These are phyloP conservation scores for Pleurotus ostreatus DNA, from an alignment of 768 basidiomycete genomes.

Conservation along the genomic window DNA sequence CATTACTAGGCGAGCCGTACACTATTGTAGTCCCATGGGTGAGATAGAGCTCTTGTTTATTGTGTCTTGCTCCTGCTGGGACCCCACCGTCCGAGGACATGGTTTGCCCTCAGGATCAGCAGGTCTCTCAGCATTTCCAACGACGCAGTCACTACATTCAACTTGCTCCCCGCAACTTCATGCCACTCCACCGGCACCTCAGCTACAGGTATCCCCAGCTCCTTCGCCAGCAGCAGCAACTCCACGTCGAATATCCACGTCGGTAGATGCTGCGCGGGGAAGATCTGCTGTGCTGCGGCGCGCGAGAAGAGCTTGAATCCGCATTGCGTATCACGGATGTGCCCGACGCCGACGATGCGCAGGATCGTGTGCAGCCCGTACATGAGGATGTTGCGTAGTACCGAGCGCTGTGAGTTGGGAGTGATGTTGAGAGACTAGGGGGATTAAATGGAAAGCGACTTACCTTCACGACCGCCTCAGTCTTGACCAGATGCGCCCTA, in stretches of 20 bases:
- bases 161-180: conserved; percentile 90
- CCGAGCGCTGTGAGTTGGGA: conserved; percentile 58
- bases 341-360: conserved; percentile 82
- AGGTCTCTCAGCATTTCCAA: conserved; percentile 89
- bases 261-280: conserved; percentile 81
- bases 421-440: background rate
- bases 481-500: conserved; percentile 87
- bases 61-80: conserved; percentile 14
- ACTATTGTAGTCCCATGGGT: too few species aligned
- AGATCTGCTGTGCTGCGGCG: conserved; percentile 73
- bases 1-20: too few species aligned
- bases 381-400: conserved; percentile 90
- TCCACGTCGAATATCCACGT: conserved; percentile 99
- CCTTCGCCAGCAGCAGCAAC: conserved; percentile 79
- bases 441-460: conserved; percentile 14
- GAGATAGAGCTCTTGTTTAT: background rate
- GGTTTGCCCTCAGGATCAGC: conserved; percentile 79
- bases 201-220: conserved; percentile 69
- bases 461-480: conserved; percentile 92
- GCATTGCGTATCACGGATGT: conserved; percentile 93
- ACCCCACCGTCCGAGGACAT: conserved; percentile 74
- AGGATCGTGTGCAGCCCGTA: conserved; percentile 88
- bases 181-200: conserved; percentile 94
- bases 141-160: conserved; percentile 80
- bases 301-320: conserved; percentile 97